Base-by-base conservation (phyloP, 1,284 basidiomycete species). In the Xerocomus nothofagi region DNA sequence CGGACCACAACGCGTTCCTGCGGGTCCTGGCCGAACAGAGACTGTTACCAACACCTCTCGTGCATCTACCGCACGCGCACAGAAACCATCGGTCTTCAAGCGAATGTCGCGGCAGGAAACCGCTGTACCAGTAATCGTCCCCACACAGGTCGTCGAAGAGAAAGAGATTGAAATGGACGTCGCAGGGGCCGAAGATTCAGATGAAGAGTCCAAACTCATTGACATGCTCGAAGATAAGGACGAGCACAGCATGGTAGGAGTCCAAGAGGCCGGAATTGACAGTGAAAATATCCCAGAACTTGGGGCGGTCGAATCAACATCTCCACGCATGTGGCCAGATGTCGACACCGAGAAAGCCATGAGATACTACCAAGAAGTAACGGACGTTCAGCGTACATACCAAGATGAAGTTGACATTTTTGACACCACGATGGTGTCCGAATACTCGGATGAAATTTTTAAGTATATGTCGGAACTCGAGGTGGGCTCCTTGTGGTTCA, bases 371-470 rank as follows among this genome's bases (percentile, higher is more conserved):
- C 73, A 72, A 43, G 78, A 88, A 59, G 70, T 91, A 37, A 76
- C 85, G 15, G 77, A 80, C 15, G 77, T 96, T 57, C 86, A 85
- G 60, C 78, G 84, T 44, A 74, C 74, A 34, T 90, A 92, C 71
- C 77, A 85, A 38, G 91, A 93, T 54, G 85, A 91, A 48, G 76
- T 89, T 21, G 94, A 98, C 65, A 79, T 87, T 64, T 85, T 84
- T 59, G 97, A 99, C 72, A 89, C 89, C 23, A 93, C 92, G 10
- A 98, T 99, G 96, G 94, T 97, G 20, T 93, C 94, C 39, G 97
- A 99, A 71, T 99, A 99, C 67, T 82, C 94, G 23, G 91, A 95
- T 26, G 96, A 99, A 53, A 99, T 99, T 66, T 99, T 99, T 64
- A 79, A 82, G 54, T 98, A 99, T 73, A 99, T 99, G 97, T 78